Conservation (phyloP, 805 yeast genomes). For the Tetrapisispora fleetii region DNA sequence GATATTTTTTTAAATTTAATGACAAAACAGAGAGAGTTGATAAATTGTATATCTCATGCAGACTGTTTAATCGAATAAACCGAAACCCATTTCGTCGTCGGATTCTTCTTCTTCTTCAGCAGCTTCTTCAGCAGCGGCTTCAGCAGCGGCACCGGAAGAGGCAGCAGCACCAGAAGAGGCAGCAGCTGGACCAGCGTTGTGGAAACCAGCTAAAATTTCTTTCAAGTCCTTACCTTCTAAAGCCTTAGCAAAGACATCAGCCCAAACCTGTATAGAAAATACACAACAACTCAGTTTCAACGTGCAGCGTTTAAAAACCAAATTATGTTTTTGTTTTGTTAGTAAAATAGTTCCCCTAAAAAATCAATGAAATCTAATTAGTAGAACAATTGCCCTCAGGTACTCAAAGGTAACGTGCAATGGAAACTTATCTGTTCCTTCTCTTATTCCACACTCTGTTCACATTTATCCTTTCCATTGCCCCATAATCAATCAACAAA, state of each 20-base stretch:
- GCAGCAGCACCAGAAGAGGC: slow-evolving; percentile 36
- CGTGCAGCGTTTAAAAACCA: no score
- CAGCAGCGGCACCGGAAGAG: slow-evolving; percentile 39
- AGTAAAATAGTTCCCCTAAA: not conserved
- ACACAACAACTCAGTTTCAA: not conserved
- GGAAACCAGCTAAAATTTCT: slow-evolving; percentile 54
- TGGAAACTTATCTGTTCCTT: no score
- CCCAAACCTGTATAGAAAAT: slow-evolving; percentile 44
- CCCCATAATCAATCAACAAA: no score
- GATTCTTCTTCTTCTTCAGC: slow-evolving; percentile 58
- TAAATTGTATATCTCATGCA: not conserved
- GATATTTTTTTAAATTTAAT: slow-evolving; percentile 1
- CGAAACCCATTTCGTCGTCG: slow-evolving; percentile 88
- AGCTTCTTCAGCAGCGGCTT: slow-evolving; percentile 47
- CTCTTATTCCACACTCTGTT: no score
- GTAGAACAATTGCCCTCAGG: not conserved
- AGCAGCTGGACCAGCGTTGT: slow-evolving; percentile 35
- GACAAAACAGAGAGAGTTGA: not conserved
- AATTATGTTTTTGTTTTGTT: not conserved
- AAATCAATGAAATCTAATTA: no score
- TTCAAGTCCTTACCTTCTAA: slow-evolving; percentile 72
- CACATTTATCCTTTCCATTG: no score
- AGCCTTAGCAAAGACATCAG: slow-evolving; percentile 73
- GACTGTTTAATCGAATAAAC: slow-evolving; percentile 68
- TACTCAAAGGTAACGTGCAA: not conserved